phyloP scores from a whole-genome alignment of 257 asterid genomes.

The Petunia axillaris region DNA sequence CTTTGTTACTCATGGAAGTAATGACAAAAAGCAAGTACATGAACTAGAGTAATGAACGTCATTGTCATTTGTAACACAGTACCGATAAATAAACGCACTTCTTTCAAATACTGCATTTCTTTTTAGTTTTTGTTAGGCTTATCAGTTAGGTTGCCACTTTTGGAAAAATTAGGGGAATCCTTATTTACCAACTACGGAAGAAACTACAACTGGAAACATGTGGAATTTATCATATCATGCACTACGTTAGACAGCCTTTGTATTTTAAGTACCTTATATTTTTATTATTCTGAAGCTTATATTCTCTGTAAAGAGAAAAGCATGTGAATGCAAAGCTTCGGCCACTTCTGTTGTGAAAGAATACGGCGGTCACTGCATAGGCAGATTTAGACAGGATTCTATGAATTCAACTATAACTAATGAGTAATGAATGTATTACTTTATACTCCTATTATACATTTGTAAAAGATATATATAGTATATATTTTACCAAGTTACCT shows the following conservation, averaged over 20 bases:
- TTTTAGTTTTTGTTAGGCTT: background rate
- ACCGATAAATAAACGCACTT: too few relatives aligned
- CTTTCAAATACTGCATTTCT: background rate
- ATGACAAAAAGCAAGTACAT: background rate
- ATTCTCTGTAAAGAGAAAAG: slow-evolving; percentile 15
- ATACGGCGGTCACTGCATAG: background rate
- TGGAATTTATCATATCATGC: slow-evolving; percentile 21
- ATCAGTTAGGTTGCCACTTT: background rate
- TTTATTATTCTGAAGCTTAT: slow-evolving; percentile 4
- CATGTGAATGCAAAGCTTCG: background rate
- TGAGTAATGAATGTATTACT: too few relatives aligned
- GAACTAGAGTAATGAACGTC: background rate
- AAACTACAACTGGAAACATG: background rate
- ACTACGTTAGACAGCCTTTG: slow-evolving; percentile 15
- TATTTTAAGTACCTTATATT: background rate
- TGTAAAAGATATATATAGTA: too few relatives aligned
- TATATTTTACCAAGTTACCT: too few relatives aligned
- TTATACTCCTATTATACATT: too few relatives aligned
- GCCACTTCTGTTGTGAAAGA: background rate
- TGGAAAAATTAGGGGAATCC: background rate
- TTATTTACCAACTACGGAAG: background rate
- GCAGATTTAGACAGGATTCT: too few relatives aligned
- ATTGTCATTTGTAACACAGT: background rate
- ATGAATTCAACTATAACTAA: too few relatives aligned
- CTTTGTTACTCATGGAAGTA: background rate